Base-by-base conservation (phyloP, 495 filamentous ascomycete genomes). In the Lindgomyces ingoldianus region DNA sequence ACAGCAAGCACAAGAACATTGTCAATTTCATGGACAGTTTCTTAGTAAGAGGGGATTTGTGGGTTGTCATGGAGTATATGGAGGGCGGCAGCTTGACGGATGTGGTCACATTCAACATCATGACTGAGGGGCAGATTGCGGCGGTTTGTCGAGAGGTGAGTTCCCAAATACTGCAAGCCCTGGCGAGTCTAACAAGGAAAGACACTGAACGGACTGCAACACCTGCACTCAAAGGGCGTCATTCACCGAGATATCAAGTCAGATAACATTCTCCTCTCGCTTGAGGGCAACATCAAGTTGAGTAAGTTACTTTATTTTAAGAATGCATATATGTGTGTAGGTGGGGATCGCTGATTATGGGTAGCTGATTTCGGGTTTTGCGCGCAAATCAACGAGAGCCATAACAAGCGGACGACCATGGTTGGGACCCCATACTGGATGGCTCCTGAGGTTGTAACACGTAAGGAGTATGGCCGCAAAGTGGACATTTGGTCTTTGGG, bases 1-100 rank as follows among this genome's bases (percentile, higher is more conserved):
- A 97, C 71, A 96, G 91, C 79, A 93, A 90, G 54, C 94, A 98
- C 75, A 92, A 89, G 74, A 98, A 98, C 72, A 96, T 98, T 73
- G 94, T 98, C 74, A 98, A 98, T 74, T 98, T 97, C 77, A 89
- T 97, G 78, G 94, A 97, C 79, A 96, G 92, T 74, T 98, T 89
- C 74, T 80, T 98, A 21, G 88, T 92, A 39, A 82, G 84, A 3
- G 86, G 93, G 19, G 94, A 98, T 73, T 76, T 98, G 42, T 98
- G 94, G 94, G 94, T 98, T 12, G 91, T 98, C 26, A 98, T 98
- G 94, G 94, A 98, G 74, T 98, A 91, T 68, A 98, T 98, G 94
- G 94, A 98, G 73, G 94, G 94, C 48, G 94, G 94, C 33, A 96
- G 91, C 78, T 77, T 98, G 74, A 98, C 94, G 1, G 94, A 98